These are phyloP conservation scores for Mycena galericulata DNA, from an alignment of 768 basidiomycete species.

Conservation along the genomic window DNA sequence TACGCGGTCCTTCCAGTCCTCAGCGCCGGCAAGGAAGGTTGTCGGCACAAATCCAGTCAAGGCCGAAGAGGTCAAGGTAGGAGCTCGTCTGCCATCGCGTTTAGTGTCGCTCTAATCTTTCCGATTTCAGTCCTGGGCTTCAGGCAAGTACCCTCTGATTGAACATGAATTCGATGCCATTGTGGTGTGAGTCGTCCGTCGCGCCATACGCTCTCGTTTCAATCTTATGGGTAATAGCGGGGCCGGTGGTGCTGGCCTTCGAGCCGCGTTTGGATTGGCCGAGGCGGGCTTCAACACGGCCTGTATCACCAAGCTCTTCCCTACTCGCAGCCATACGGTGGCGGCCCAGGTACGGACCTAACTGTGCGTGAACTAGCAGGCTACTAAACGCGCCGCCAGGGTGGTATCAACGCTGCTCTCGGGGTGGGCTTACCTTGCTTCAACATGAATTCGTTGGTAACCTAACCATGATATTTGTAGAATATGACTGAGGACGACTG, in stretches of 20 bases:
- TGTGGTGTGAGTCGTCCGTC: conserved; percentile 82
- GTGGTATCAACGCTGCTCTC: conserved; percentile 98
- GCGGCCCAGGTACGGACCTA: conserved; percentile 84
- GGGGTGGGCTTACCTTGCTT: conserved; percentile 84
- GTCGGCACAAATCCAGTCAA: conserved; percentile 80
- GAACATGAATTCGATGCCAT: conserved; percentile 99
- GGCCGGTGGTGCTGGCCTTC: conserved; percentile 97
- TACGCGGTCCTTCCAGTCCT: conserved; percentile 74
- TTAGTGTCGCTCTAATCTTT: conserved; percentile 27
- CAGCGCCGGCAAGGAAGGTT: conserved; percentile 68
- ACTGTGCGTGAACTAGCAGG: not conserved
- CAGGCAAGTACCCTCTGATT: conserved; percentile 94
- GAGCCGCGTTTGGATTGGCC: conserved; percentile 98
- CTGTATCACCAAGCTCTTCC: conserved; percentile 99
- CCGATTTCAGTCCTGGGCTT: conserved; percentile 72
- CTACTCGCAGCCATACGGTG: conserved; percentile 98
- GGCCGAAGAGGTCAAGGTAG: conserved; percentile 86
- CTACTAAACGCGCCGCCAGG: conserved; percentile 59
- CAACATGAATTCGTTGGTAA: too few species aligned
- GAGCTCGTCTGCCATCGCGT: conserved; percentile 7
- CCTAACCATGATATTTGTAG: conserved; percentile 51
- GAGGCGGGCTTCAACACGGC: conserved; percentile 99
- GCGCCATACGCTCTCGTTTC: conserved; percentile 8
- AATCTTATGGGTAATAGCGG: conserved; percentile 63
- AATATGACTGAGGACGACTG: conserved; percentile 99